Evolutionary conservation across 768 basidiomycete species (phyloP), one percentile per base, ranked within the genome.

Genomic region (Symmetrospora coprosmae): DNA sequence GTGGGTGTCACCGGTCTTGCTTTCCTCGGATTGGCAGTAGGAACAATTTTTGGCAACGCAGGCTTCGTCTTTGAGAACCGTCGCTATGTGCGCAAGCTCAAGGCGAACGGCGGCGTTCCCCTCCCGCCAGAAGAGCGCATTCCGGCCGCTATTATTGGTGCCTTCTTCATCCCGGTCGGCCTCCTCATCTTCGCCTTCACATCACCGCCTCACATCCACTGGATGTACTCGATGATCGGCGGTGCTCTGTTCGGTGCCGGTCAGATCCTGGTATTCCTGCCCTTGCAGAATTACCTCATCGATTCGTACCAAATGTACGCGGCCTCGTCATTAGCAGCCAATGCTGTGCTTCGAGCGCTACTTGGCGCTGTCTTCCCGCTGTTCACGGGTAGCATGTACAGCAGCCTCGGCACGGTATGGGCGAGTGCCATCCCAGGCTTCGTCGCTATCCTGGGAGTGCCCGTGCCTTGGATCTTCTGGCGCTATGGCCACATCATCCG

Each of bases 171-270:
- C 23, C 62, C 70, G 0, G 46, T 69, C 11, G 73, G 73, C 1
- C 70, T 70, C 38, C 70, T 72, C 64, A 69, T 75, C 41, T 73
- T 71, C 59, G 73, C 69, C 3, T 74, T 72, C 64, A 73, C 73
- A 1, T 58, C 67, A 13, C 65, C 60, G 0, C 46, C 66, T 0
- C 51, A 49, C 1, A 64, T 71, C 0, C 71, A 72, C 61, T 74
- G 72, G 71, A 72, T 74, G 9, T 73, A 65, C 1, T 69, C 72
- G 1, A 65, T 65, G 35, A 68, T 75, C 17, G 74, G 80, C 17
- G 2, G 79, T 16, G 73, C 79, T 11, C 83, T 83, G 13, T 85
- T 85, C 70, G 85, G 84, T 25, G 47, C 50, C 7, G n/a, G 60
- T 51, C 19, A 47, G 40, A 49, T 46, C 9, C 39, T n/a, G 17